Base-by-base conservation (phyloP, 2,329 filamentous ascomycete genomes). In the Purpureocillium lavendulum region DNA sequence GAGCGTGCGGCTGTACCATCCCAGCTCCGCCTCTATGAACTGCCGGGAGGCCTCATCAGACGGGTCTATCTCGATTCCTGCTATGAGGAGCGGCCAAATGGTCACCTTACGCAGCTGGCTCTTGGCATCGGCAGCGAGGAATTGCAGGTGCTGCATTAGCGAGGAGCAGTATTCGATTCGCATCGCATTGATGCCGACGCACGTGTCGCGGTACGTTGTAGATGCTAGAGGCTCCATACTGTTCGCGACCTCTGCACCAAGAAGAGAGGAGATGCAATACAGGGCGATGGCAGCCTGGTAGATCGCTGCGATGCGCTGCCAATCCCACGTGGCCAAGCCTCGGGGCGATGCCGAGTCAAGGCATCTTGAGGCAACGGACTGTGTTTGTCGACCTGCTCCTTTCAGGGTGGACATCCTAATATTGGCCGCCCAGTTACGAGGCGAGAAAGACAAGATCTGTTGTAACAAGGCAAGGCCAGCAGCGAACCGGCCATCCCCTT, bases 51-150 rank as follows among this genome's bases (percentile, higher is more conserved):
- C 39, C 1, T 36, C 11, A 7, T 47, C 42, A 2, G 40, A 40
- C 7, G 42, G 34, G 1, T 43, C 39, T 2, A 49, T 36, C 36
- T 49, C 45, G 6, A 55, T 43, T 2, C 53, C 54, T 1, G 46
- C 49, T 8, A 57, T 52, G 1, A 53, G 35, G 7, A 55, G 40
- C 32, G 53, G 49, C 54, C 54, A 57, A 2, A 50, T 32, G n/a
- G 49, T 39, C 7, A 51, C 33, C 30, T 47, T 49, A 13, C 45
- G 41, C 8, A 53, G 39, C 7, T 44, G 41, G 5, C 17, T 18
- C 4, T 39, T 26, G 21, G 10, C 35, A 6, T 39, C 21, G 4
- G 21, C 35, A 4, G 39, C 31, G 4, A 49, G 30, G 4, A 37
- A 40, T 33, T 40, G 38, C 17, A 50, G 40, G 16, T 41, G 39